Conservation (phyloP, 495 filamentous ascomycete genomes). For the Echria macrotheca region DNA sequence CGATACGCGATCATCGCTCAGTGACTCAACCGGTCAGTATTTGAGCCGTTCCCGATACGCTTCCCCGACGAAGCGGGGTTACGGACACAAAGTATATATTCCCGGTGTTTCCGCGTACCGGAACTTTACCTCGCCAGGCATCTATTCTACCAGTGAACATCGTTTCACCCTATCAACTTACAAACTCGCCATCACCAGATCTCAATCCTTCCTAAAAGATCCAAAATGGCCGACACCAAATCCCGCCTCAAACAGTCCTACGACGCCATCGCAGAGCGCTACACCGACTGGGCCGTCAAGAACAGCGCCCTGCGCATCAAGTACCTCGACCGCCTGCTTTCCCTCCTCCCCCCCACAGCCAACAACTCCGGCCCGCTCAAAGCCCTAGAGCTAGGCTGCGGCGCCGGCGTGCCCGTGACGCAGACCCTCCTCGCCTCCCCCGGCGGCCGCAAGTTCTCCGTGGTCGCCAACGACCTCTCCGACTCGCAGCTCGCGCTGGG, state of each 20-base stretch:
- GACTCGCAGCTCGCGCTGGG: conserved; percentile 23
- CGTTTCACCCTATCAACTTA: too few relatives aligned
- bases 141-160: too few relatives aligned
- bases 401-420: conserved; percentile 28
- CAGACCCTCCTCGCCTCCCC: conserved; percentile 18
- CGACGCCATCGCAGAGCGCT: conserved; percentile 27
- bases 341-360: conserved; percentile 11
- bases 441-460: conserved; percentile 5
- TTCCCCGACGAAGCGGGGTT: too few relatives aligned
- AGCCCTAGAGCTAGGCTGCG: conserved; percentile 35
- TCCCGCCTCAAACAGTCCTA: conserved; percentile 29
- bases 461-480: conserved; percentile 33
- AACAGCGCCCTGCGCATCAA: conserved; percentile 16
- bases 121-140: too few relatives aligned
- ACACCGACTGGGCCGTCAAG: conserved; percentile 26
- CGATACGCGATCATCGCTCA: too few relatives aligned
- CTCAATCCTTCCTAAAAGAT: too few relatives aligned
- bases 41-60: too few relatives aligned
- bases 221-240: too few relatives aligned
- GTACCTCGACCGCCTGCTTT: conserved; percentile 23
- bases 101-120: too few relatives aligned
- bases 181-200: too few relatives aligned
- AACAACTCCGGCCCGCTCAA: not conserved
- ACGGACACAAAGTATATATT: too few relatives aligned
- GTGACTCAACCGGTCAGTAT: too few relatives aligned